A percentile compares a stretch with the other conserved stretches of the same genome.
Conservation (phyloP, 1,139 yeast genomes). For the Nakaseomyces nivariensis region DNA sequence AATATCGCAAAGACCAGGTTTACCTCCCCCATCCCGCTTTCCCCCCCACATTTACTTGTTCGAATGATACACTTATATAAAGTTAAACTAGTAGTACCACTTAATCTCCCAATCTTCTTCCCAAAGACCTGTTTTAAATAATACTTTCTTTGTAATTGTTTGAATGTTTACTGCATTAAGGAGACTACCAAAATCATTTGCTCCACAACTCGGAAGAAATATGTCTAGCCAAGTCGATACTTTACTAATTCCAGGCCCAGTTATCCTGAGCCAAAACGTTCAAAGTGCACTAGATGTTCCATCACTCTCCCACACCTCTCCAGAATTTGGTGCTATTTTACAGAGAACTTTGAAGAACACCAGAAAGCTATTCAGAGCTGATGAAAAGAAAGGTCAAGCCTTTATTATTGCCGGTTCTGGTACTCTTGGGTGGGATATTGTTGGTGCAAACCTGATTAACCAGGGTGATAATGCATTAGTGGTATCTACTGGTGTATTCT, state of each 20-base stretch:
- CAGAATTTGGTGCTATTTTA: conserved; percentile 70
- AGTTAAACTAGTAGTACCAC: too few relatives aligned
- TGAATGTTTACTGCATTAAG: background rate
- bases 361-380: conserved; percentile 64
- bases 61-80: too few relatives aligned
- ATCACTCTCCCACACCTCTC: conserved; percentile 85
- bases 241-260: conserved; percentile 87
- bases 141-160: too few relatives aligned
- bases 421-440: conserved; percentile 91
- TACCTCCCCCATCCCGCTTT: too few relatives aligned
- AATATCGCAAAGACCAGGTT: too few relatives aligned
- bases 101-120: too few relatives aligned
- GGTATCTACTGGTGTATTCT: conserved; percentile 86
- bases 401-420: conserved; percentile 85
- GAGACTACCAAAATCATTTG: background rate
- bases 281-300: conserved; percentile 77
- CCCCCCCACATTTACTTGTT: too few relatives aligned
- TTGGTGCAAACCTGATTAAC: conserved; percentile 62
- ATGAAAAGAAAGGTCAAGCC: conserved; percentile 47
- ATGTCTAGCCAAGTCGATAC: conserved; percentile 13
- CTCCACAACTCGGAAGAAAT: background rate
- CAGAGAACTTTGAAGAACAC: conserved; percentile 57
- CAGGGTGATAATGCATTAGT: conserved; percentile 56
- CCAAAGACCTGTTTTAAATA: too few relatives aligned
- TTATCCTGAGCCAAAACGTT: conserved; percentile 77